Evolutionary conservation across 768 basidiomycete genomes (phyloP).

Genomic region (Scleroderma citrinum): DNA sequence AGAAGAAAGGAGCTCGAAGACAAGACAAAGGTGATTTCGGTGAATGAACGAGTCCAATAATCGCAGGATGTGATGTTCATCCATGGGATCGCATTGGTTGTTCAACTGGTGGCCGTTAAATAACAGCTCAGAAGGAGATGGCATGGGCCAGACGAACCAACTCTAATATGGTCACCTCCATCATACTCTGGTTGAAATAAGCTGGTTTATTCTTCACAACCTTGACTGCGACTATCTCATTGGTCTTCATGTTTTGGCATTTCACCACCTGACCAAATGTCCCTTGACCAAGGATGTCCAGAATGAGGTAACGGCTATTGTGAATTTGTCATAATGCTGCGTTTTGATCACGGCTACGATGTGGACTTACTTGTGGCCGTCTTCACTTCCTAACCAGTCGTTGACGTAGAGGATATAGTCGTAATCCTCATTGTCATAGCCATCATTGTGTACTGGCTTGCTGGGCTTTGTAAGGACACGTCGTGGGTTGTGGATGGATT

Average conservation of each 20-base stretch:
- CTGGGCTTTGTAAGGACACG: conserved; percentile 97
- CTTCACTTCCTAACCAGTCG: conserved; percentile 92
- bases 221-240: conserved; percentile 98
- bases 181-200: conserved; percentile 99
- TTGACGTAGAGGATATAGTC: conserved; percentile 99
- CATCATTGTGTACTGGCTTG: conserved; percentile 93
- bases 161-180: conserved; percentile 98
- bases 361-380: conserved; percentile 84
- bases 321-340: conserved; percentile 7
- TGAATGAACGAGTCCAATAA: conserved; percentile 96
- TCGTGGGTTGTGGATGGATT: conserved; percentile 89
- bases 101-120: conserved; percentile 59
- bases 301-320: conserved; percentile 78
- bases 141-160: conserved; percentile 56
- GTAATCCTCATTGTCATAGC: conserved; percentile 97
- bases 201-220: conserved; percentile 99
- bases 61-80: conserved; percentile 95
- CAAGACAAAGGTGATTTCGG: conserved; percentile 92
- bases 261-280: conserved; percentile 99
- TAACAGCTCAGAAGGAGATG: neutral
- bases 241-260: conserved; percentile 99
- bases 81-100: conserved; percentile 86
- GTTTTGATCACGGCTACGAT: conserved; percentile 1
- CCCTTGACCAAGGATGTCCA: conserved; percentile 97
- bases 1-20: conserved; percentile 94